Evolutionary conservation across 768 basidiomycete genomes (phyloP).

Genomic region (Boletus coccyginus): DNA sequence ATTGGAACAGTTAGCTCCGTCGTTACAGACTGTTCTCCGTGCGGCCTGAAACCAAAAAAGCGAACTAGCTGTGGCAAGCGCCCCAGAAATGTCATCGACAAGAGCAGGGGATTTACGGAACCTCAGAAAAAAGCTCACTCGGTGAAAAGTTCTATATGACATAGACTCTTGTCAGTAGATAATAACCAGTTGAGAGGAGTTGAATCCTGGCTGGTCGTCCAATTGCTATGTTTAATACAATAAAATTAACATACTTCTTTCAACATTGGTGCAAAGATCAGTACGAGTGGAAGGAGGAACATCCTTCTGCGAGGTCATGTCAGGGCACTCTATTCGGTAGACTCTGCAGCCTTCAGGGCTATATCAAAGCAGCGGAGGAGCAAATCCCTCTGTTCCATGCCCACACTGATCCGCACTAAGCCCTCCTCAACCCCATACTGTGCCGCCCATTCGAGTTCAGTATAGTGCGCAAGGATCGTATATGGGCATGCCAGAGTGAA

Average conservation of each 20-base stretch:
- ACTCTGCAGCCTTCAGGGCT: conserved; percentile 77
- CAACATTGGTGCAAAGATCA: neutral
- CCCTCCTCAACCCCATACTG: conserved; percentile 80
- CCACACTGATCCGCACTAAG: conserved; percentile 88
- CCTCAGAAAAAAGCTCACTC: neutral
- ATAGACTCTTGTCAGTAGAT: neutral
- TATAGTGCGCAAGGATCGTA: conserved; percentile 87
- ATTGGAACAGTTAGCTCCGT: neutral
- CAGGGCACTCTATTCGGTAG: conserved; percentile 9
- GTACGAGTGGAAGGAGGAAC: neutral
- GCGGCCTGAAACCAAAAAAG: neutral
- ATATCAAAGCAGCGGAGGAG: conserved; percentile 57
- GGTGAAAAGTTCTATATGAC: neutral
- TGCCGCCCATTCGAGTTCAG: conserved; percentile 90
- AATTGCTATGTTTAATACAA: neutral
- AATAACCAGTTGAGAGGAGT: neutral
- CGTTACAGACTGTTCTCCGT: neutral
- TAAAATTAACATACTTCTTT: neutral
- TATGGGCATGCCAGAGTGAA: conserved; percentile 95
- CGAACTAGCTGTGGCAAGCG: neutral
- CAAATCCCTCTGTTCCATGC: conserved; percentile 68
- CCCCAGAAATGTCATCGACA: neutral
- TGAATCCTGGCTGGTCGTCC: neutral
- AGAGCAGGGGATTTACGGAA: neutral
- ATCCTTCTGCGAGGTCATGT: neutral